Conservation (phyloP, 805 yeast genomes). For the Kazachstania viticola region DNA sequence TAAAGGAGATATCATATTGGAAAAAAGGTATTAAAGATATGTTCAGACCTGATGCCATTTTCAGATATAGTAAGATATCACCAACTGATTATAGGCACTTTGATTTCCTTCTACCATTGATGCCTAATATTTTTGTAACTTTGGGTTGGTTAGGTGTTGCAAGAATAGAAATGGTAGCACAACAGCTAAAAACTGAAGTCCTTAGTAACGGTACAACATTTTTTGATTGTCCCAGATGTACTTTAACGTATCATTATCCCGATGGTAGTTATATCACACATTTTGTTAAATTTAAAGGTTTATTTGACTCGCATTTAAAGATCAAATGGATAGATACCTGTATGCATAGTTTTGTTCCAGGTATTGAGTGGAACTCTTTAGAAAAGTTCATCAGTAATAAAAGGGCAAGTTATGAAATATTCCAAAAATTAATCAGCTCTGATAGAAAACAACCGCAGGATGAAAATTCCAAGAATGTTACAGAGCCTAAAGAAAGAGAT, state of each 20-base stretch:
- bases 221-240: slow-evolving; percentile 41
- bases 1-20: slow-evolving; percentile 39
- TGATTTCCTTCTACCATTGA: slow-evolving; percentile 36
- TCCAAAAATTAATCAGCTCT: slow-evolving; percentile 8
- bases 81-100: slow-evolving; percentile 42
- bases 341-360: slow-evolving; percentile 35
- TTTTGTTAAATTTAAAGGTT: slow-evolving; percentile 48
- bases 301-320: slow-evolving; percentile 49
- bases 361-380: slow-evolving; percentile 34
- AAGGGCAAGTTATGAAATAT: slow-evolving; percentile 11
- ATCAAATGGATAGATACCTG: slow-evolving; percentile 65
- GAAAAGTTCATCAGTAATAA: slow-evolving; percentile 30
- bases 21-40: slow-evolving; percentile 36
- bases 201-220: slow-evolving; percentile 42
- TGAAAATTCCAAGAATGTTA: slow-evolving; percentile 1
- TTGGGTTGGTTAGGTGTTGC: slow-evolving; percentile 39
- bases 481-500: neutral
- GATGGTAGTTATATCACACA: slow-evolving; percentile 64
- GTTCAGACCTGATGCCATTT: slow-evolving; percentile 40
- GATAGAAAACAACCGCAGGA: slow-evolving; percentile 1
- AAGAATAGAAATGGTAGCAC: slow-evolving; percentile 40
- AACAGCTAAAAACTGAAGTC: slow-evolving; percentile 38
- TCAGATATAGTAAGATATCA: slow-evolving; percentile 36
- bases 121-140: slow-evolving; percentile 34
- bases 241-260: slow-evolving; percentile 39